Conservation (phyloP, 129 eudicot species). For the Kitagawia praeruptora region DNA sequence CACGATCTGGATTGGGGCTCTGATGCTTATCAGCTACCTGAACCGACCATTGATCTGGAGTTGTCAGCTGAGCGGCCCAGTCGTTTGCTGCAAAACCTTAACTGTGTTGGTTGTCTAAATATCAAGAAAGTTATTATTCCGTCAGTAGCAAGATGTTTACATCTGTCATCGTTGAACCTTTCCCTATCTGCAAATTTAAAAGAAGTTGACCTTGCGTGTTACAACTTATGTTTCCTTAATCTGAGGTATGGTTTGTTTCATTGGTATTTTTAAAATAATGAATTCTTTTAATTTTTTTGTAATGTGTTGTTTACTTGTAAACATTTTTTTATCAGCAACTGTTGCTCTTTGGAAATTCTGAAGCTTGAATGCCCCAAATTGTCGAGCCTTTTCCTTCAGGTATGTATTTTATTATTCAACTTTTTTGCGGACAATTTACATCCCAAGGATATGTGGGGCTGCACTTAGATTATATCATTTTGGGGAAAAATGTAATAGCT, state of each 20-base stretch:
- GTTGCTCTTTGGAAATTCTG: constrained; percentile 79
- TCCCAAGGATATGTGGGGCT: not conserved
- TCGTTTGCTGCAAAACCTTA: constrained; percentile 61
- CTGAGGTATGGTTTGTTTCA: constrained; percentile 45
- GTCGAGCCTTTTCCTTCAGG: constrained; percentile 93
- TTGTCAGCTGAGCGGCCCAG: constrained; percentile 31
- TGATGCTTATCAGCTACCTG: constrained; percentile 21
- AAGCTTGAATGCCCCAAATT: constrained; percentile 86
- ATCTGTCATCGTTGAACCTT: constrained; percentile 68
- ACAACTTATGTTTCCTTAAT: constrained; percentile 71
- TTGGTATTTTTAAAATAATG: not conserved
- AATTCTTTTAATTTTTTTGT: not conserved
- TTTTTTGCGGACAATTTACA: not conserved
- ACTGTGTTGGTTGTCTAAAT: constrained; percentile 92
- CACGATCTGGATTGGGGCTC: constrained; percentile 83
- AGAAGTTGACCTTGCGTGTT: constrained; percentile 77
- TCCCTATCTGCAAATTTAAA: constrained; percentile 75
- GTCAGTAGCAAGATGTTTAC: constrained; percentile 40
- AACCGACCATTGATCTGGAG: constrained; percentile 13
- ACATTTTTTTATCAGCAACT: constrained; percentile 57
- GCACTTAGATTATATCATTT: not conserved
- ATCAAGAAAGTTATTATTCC: constrained; percentile 76
- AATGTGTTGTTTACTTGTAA: constrained; percentile 4
- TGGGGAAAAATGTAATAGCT: not conserved
- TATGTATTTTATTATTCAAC: constrained; percentile 18